Evolutionary conservation across 257 asterid genomes (phyloP).

Genomic region (Paulownia fortunei): DNA sequence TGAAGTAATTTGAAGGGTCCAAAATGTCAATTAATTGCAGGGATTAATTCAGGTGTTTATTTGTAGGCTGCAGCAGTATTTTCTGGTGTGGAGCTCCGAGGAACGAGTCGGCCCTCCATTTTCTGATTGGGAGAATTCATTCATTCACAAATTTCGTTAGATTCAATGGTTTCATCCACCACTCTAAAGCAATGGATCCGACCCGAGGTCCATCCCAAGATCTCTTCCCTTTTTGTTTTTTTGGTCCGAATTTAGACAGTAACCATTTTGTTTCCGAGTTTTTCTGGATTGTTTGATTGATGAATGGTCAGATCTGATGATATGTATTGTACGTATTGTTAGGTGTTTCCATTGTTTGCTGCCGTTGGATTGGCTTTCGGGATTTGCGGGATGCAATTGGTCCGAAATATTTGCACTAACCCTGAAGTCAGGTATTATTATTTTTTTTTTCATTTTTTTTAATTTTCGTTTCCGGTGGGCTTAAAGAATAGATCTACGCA

Average conservation of each 20-base stretch:
- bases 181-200: slow-evolving; percentile 78
- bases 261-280: background rate
- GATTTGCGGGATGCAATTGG: slow-evolving; percentile 86
- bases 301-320: slow-evolving; percentile 42
- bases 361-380: slow-evolving; percentile 90
- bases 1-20: no score
- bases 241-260: no score
- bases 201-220: slow-evolving; percentile 75
- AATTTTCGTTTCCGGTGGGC: background rate
- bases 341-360: slow-evolving; percentile 90
- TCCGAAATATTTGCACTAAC: slow-evolving; percentile 72
- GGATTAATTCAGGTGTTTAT: no score
- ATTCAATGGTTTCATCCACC: slow-evolving; percentile 67
- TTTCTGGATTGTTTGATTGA: background rate
- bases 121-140: background rate
- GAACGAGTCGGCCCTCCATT: background rate
- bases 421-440: slow-evolving; percentile 99
- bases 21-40: no score
- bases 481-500: slow-evolving; percentile 22
- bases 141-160: background rate
- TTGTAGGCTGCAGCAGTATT: no score
- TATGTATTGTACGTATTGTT: slow-evolving; percentile 13
- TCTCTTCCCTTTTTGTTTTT: slow-evolving; percentile 21
- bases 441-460: no score
- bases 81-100: no score